Evolutionary conservation across 208 protist genomes (phyloP).

Genomic region (Acanthamoeba royreba): DNA sequence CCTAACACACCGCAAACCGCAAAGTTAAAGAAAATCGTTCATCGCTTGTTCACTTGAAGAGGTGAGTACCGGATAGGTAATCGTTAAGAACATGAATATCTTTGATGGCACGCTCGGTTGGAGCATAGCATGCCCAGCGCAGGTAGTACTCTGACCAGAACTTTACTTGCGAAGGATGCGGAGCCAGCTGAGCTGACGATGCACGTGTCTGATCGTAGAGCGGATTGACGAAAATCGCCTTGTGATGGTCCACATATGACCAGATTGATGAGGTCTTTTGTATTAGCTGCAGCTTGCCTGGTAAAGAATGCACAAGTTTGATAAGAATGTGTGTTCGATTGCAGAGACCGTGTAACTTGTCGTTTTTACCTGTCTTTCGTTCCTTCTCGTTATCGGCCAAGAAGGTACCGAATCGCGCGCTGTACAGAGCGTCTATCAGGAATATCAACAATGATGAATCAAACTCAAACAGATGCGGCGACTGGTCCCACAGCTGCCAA

Average conservation of each 20-base stretch:
- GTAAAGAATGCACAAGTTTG: no score
- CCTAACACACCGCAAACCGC: neutral
- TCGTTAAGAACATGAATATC: neutral
- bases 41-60: neutral
- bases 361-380: slow-evolving; percentile 9
- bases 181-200: neutral
- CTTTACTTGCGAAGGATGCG: slow-evolving; percentile 19
- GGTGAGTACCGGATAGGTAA: neutral
- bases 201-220: neutral
- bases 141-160: slow-evolving; percentile 19
- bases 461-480: slow-evolving; percentile 18
- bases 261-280: slow-evolving; percentile 7
- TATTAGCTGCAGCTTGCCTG: slow-evolving; percentile 18
- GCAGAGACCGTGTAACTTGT: no score
- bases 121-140: neutral
- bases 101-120: neutral
- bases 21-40: neutral
- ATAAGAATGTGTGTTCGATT: no score
- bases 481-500: slow-evolving; percentile 43
- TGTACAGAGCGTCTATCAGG: slow-evolving; percentile 27
- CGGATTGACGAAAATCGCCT: neutral
- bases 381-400: slow-evolving; percentile 28
- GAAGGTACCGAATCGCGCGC: slow-evolving; percentile 28
- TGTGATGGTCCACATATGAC: neutral
- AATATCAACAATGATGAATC: neutral